A percentile compares a stretch with the other conserved stretches of the same genome.
Evolutionary conservation across 2,329 filamentous ascomycete genomes (phyloP).

Genomic region (Penicillium sp.): DNA sequence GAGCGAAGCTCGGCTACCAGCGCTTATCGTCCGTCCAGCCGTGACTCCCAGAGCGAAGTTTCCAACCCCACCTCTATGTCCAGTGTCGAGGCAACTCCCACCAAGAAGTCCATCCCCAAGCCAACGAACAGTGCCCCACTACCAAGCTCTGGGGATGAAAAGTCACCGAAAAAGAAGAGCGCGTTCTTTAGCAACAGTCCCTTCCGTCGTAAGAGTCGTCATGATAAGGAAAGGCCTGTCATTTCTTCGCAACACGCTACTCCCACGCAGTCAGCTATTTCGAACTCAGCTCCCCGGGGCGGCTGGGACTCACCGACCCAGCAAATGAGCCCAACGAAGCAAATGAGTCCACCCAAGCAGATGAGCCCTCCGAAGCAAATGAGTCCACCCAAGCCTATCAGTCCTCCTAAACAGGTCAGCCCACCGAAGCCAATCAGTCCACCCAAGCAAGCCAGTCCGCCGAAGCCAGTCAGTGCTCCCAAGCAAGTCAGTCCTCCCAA

Average conservation of each 20-base stretch:
- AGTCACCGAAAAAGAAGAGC: conserved; percentile 65
- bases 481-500: conserved; percentile 31
- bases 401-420: neutral
- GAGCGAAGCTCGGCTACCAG: conserved; percentile 69
- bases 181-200: conserved; percentile 93
- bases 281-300: neutral
- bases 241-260: conserved; percentile 33
- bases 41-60: conserved; percentile 87
- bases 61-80: conserved; percentile 88
- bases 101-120: conserved; percentile 74
- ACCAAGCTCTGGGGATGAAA: conserved; percentile 60
- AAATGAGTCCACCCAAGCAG: neutral
- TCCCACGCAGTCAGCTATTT: conserved; percentile 5
- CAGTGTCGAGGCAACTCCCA: conserved; percentile 72
- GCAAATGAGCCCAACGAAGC: conserved; percentile 5
- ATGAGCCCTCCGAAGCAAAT: neutral
- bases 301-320: conserved; percentile 9
- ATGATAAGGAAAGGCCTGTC: conserved; percentile 62
- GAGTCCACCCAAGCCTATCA: neutral
- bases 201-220: conserved; percentile 87
- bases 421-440: conserved; percentile 3
- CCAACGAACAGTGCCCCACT: conserved; percentile 41
- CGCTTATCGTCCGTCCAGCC: conserved; percentile 74
- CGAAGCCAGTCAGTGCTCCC: conserved; percentile 18
- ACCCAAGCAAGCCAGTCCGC: conserved; percentile 18